phyloP scores from a whole-genome alignment of 192 early-diverging fungal species.

The Coemansia sp. region DNA sequence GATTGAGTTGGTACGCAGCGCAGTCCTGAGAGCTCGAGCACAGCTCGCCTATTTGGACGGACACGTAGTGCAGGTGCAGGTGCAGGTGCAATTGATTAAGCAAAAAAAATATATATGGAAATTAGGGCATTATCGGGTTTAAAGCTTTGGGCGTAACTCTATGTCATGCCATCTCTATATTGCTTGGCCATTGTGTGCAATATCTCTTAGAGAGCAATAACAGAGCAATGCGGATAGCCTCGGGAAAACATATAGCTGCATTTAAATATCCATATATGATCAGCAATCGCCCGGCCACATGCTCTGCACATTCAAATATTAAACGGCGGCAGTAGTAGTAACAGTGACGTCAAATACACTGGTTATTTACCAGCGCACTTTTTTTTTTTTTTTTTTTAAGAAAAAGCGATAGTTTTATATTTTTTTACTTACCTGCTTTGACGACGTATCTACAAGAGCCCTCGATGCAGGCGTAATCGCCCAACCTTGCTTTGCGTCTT shows the following conservation, averaged over 20 bases:
- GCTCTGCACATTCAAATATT: too few relatives aligned
- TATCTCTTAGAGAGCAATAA: not conserved
- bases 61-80: too few relatives aligned
- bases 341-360: not conserved
- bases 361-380: not conserved
- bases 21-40: constrained; percentile 54
- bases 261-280: not conserved
- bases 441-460: constrained; percentile 58
- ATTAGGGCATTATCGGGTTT: not conserved
- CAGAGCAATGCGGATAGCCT: not conserved
- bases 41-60: constrained; percentile 52
- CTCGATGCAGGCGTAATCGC: constrained; percentile 58
- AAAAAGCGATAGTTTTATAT: not conserved
- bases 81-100: not conserved
- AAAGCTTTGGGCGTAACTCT: not conserved
- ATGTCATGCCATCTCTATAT: not conserved
- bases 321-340: not conserved
- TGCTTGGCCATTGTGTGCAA: too few relatives aligned
- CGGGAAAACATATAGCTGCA: not conserved
- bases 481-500: constrained; percentile 20
- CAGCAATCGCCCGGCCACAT: not conserved
- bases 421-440: constrained; percentile 40
- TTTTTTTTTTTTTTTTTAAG: not conserved
- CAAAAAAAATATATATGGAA: not conserved
- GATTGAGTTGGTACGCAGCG: constrained; percentile 48